Conservation (phyloP, 768 basidiomycete species). For the Phallus indusiatus region DNA sequence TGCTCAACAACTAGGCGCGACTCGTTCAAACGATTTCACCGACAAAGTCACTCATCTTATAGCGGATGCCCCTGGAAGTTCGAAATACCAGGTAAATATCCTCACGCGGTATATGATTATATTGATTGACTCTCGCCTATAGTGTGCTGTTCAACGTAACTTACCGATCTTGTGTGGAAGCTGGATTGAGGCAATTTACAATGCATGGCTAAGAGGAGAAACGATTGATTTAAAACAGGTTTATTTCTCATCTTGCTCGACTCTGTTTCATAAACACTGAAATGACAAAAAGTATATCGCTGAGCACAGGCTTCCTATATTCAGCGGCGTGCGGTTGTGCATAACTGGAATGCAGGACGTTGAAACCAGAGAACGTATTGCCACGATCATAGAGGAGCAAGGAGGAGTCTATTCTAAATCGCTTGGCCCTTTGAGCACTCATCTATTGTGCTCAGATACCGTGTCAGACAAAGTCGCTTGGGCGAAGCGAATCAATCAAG, state of each 20-base stretch:
- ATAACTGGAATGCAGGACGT: conserved; percentile 69
- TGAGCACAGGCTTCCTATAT: conserved; percentile 59
- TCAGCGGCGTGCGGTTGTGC: conserved; percentile 59
- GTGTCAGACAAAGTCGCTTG: conserved; percentile 65
- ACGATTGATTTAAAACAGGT: conserved; percentile 65
- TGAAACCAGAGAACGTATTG: conserved; percentile 50
- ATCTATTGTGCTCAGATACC: conserved; percentile 65
- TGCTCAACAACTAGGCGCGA: conserved; percentile 75
- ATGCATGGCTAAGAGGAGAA: conserved; percentile 70
- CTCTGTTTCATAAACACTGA: not conserved
- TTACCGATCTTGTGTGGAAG: conserved; percentile 71
- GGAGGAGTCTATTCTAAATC: conserved; percentile 64
- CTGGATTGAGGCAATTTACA: conserved; percentile 69
- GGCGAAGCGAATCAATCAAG: conserved; percentile 60
- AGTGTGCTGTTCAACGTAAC: conserved; percentile 78
- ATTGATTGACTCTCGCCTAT: not conserved
- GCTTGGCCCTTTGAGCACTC: conserved; percentile 53
- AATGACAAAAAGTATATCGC: conserved; percentile 41
- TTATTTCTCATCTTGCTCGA: conserved; percentile 12
- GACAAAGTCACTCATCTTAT: conserved; percentile 84
- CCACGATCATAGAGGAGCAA: conserved; percentile 44
- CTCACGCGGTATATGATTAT: not conserved
- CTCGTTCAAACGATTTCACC: conserved; percentile 60
- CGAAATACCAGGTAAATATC: conserved; percentile 68
- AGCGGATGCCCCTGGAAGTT: conserved; percentile 68